These are phyloP conservation scores for Zalaria obscura DNA, from an alignment of 2,329 filamentous ascomycete genomes.

Conservation along the genomic window DNA sequence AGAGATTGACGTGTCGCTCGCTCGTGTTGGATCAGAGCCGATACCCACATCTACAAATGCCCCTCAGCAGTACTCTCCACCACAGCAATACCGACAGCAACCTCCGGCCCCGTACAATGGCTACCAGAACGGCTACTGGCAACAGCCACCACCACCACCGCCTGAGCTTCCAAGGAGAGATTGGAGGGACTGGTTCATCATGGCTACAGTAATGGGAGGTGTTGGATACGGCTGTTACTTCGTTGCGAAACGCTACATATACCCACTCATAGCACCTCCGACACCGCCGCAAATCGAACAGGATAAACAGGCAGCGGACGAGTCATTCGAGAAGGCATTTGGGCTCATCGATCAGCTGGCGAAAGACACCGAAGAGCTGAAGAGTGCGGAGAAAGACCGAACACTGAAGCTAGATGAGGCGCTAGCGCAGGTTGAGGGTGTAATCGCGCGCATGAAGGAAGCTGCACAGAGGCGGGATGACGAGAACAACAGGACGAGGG, in stretches of 20 bases:
- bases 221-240: constrained; percentile 81
- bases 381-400: constrained; percentile 70
- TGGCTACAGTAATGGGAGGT: constrained; percentile 88
- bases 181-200: constrained; percentile 99
- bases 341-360: constrained; percentile 80
- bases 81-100: constrained; percentile 27
- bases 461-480: constrained; percentile 72
- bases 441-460: constrained; percentile 68
- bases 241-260: constrained; percentile 84
- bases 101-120: constrained; percentile 25
- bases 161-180: constrained; percentile 61
- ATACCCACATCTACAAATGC: constrained; percentile 9
- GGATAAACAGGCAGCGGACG: constrained; percentile 86
- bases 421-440: constrained; percentile 69
- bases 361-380: constrained; percentile 78
- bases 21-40: constrained; percentile 53
- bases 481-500: constrained; percentile 70
- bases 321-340: constrained; percentile 87
- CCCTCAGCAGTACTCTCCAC: constrained; percentile 11
- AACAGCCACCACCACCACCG: constrained; percentile 36
- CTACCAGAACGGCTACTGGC: constrained; percentile 40
- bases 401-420: constrained; percentile 73
- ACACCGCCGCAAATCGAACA: constrained; percentile 87
- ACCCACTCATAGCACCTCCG: constrained; percentile 80
- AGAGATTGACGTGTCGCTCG: constrained; percentile 75